Percentiles rank a stretch among this genome's conserved stretches.
Evolutionary conservation across 331 rosid species (phyloP).

Genomic region (Pyrus hybrid): DNA sequence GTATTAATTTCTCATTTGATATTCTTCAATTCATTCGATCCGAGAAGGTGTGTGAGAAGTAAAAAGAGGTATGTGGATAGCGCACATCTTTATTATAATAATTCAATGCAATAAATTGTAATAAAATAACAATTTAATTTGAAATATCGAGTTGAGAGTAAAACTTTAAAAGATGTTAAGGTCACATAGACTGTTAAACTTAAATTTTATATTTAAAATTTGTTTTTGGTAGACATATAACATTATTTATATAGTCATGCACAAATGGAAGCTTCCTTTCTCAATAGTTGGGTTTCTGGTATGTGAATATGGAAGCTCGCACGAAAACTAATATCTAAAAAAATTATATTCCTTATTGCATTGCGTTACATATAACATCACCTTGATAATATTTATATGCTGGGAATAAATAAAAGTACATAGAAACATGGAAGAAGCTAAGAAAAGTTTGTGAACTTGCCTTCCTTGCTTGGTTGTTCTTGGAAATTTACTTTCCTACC

Average conservation of each 20-base stretch:
- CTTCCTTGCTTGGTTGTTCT: background rate
- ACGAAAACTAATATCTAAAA: background rate
- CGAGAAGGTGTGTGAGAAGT: no score
- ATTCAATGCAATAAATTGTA: no score
- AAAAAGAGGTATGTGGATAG: no score
- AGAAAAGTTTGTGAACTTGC: background rate
- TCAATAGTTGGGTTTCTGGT: background rate
- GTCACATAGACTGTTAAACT: no score
- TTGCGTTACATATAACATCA: background rate
- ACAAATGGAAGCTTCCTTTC: background rate
- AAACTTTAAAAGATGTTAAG: no score
- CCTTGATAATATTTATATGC: no score
- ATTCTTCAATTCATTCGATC: no score
- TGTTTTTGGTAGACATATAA: rapidly evolving
- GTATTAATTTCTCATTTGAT: no score
- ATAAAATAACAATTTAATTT: no score
- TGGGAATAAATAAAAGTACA: background rate
- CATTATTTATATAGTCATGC: background rate
- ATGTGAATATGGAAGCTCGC: background rate
- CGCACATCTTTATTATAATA: no score
- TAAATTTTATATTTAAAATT: no score
- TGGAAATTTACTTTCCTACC: background rate
- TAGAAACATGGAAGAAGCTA: background rate
- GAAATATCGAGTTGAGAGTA: no score
- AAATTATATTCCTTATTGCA: background rate